A percentile compares a stretch with the other conserved stretches of the same genome.
These are phyloP conservation scores for Galerina sulciceps DNA, from an alignment of 768 basidiomycete genomes.

Conservation along the genomic window DNA sequence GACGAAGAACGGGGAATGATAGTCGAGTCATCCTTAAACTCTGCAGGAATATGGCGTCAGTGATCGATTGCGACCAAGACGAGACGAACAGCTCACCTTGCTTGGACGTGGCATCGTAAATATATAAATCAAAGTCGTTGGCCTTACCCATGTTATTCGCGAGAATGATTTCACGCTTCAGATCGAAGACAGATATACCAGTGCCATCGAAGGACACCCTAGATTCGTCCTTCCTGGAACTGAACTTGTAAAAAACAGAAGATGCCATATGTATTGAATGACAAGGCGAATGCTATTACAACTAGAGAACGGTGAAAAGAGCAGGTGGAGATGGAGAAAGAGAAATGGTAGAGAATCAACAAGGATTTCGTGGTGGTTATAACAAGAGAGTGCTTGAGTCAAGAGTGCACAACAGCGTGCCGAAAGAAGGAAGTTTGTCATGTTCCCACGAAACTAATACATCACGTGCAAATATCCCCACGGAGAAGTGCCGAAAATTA, in stretches of 20 bases:
- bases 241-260: conserved; percentile 98
- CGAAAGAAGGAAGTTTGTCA: conserved; percentile 19
- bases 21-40: conserved; percentile 89
- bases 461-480: neutral
- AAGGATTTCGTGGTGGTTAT: conserved; percentile 6
- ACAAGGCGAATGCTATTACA: conserved; percentile 33
- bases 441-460: neutral
- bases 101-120: conserved; percentile 83
- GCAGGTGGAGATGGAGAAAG: conserved; percentile 6
- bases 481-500: neutral
- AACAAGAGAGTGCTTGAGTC: conserved; percentile 6
- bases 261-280: conserved; percentile 67
- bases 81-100: conserved; percentile 67
- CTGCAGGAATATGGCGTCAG: conserved; percentile 41
- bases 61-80: neutral
- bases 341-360: neutral
- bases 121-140: conserved; percentile 92
- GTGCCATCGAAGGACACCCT: conserved; percentile 98
- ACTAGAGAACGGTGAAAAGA: conserved; percentile 18
- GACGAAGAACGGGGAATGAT: conserved; percentile 96
- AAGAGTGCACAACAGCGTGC: neutral
- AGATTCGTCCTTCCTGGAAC: conserved; percentile 92
- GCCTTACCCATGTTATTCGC: conserved; percentile 96
- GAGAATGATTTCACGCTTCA: conserved; percentile 98
- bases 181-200: conserved; percentile 97